A percentile compares a stretch with the other conserved stretches of the same genome.
phyloP scores from a whole-genome alignment of 106 monocot species.

The Phalaenopsis aphrodite region DNA sequence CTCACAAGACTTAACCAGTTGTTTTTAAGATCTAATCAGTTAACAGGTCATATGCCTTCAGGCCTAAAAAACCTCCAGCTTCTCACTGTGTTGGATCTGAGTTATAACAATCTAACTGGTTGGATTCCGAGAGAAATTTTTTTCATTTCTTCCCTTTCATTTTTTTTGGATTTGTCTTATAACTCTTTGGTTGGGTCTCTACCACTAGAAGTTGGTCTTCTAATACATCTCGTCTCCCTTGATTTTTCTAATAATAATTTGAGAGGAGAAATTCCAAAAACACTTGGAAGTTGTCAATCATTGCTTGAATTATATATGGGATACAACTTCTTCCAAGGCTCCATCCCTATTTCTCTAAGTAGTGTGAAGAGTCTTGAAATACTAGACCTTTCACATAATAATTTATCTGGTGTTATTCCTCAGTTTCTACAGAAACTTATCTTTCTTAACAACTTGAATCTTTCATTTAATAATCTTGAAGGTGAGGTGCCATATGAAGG shows the following conservation, averaged over 20 bases:
- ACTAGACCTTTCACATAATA: constrained; percentile 17
- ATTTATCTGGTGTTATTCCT: constrained; percentile 12
- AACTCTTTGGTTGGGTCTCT: constrained; percentile 5
- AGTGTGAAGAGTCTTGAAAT: neutral
- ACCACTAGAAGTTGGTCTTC: constrained; percentile 8
- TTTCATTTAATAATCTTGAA: constrained; percentile 23
- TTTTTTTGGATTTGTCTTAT: constrained; percentile 2
- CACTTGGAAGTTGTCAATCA: neutral
- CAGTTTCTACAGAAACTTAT: neutral
- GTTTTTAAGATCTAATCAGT: neutral
- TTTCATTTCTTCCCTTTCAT: neutral
- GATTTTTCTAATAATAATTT: constrained; percentile 7
- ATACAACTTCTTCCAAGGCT: constrained; percentile 12
- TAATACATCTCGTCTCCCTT: neutral
- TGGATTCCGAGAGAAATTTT: neutral
- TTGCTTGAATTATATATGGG: constrained; percentile 10
- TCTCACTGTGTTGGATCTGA: neutral
- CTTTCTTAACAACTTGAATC: constrained; percentile 3
- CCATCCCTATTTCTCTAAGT: constrained; percentile 5
- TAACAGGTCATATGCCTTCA: constrained; percentile 4
- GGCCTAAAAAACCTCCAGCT: neutral
- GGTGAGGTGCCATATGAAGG: constrained; percentile 12
- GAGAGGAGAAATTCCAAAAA: neutral
- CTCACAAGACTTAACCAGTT: neutral
- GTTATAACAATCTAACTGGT: neutral